Conservation (phyloP, 441 rosid genomes). For the Populus trichocarpa region DNA sequence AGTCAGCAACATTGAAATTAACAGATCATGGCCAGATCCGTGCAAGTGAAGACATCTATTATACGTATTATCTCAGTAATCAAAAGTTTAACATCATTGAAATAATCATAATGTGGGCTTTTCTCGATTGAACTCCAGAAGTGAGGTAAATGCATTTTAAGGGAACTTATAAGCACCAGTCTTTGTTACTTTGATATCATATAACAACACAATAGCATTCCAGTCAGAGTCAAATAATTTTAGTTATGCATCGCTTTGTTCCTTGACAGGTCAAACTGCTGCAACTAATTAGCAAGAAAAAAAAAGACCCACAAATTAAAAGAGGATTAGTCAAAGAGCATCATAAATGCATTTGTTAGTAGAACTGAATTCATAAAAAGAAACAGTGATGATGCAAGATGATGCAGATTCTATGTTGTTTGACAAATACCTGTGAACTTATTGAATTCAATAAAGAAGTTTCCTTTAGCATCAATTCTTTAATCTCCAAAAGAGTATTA, state of each 20-base stretch:
- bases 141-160: neutral
- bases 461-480: slow-evolving; percentile 86
- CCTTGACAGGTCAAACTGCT: no score
- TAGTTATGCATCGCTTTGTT: neutral
- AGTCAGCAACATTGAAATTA: slow-evolving; percentile 7
- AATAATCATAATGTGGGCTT: neutral
- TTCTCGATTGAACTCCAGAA: neutral
- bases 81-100: neutral
- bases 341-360: neutral
- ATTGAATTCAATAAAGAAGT: slow-evolving; percentile 70
- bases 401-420: slow-evolving; percentile 6
- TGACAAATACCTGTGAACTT: slow-evolving; percentile 58
- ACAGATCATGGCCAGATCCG: neutral
- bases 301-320: neutral
- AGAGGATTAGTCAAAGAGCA: neutral
- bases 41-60: neutral
- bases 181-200: neutral
- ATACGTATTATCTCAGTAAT: neutral
- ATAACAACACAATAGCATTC: neutral
- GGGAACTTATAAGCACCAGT: neutral
- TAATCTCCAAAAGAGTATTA: slow-evolving; percentile 76
- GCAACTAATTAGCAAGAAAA: neutral
- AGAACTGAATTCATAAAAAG: neutral
- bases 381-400: neutral
- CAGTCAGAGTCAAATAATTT: neutral